Percentiles rank a stretch among this genome's conserved stretches.
phyloP scores from a whole-genome alignment of 208 protist genomes.

The Leishmania mexicana region DNA sequence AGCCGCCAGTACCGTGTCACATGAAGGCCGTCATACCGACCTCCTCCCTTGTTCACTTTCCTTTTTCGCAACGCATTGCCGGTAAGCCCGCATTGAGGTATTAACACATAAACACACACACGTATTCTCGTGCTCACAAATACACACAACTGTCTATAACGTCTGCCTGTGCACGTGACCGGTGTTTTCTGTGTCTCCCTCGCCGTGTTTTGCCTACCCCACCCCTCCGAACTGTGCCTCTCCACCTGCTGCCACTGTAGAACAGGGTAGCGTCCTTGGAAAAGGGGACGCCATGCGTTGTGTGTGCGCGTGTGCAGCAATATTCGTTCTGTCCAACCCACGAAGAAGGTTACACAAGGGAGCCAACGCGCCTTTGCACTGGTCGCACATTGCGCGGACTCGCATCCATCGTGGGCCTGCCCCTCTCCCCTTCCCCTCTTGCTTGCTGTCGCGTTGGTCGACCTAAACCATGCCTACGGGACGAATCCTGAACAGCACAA shows the following conservation, averaged over 20 bases:
- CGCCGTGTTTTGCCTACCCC: neutral
- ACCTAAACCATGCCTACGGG: neutral
- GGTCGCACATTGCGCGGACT: neutral
- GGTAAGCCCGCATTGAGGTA: too few relatives aligned
- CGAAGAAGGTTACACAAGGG: neutral
- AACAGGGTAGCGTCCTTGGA: neutral
- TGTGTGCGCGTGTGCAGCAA: neutral
- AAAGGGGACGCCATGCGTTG: neutral
- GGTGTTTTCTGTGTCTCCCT: neutral
- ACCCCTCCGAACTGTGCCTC: neutral
- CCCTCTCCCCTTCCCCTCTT: neutral
- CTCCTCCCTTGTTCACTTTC: neutral
- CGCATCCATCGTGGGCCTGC: neutral
- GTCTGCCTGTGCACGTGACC: neutral
- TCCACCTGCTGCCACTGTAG: neutral
- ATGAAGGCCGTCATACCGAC: neutral
- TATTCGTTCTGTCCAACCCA: neutral
- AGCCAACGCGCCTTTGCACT: neutral
- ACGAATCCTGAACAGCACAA: neutral
- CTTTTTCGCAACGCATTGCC: neutral
- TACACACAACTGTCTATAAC: neutral
- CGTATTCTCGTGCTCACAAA: neutral
- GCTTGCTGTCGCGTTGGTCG: neutral
- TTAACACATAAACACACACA: neutral
- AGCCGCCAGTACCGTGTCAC: neutral